Conservation (phyloP, 371 early-diverging fungal species). For the Zychaea mexicana region DNA sequence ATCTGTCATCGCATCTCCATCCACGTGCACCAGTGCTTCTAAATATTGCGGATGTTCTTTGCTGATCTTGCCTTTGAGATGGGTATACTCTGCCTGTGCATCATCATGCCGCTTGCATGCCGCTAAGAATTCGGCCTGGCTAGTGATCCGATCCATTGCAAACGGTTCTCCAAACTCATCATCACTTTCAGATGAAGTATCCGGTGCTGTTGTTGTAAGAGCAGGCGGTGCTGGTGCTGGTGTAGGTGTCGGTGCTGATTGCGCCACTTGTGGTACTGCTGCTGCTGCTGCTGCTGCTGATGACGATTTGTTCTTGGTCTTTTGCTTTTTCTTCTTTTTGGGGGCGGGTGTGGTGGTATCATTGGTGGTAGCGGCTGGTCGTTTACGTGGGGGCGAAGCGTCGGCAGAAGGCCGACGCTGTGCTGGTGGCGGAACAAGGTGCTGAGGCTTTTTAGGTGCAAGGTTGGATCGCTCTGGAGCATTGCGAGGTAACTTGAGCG, state of each 20-base stretch:
- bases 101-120: conserved; percentile 20
- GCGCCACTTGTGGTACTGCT: no score
- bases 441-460: conserved; percentile 18
- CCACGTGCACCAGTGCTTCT: conserved; percentile 13
- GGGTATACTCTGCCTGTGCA: conserved; percentile 15
- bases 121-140: conserved; percentile 8
- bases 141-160: conserved; percentile 4
- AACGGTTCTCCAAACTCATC: conserved; percentile 3
- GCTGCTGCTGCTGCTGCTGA: conserved; percentile 4
- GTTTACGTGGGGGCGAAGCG: not conserved
- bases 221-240: not conserved
- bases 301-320: not conserved
- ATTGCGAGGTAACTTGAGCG: conserved; percentile 44
- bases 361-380: conserved; percentile 7
- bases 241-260: not conserved
- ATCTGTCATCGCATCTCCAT: not conserved
- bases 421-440: conserved; percentile 9
- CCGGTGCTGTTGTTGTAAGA: not conserved
- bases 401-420: conserved; percentile 3
- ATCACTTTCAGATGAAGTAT: conserved; percentile 4
- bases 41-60: conserved; percentile 16
- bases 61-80: conserved; percentile 9
- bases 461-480: conserved; percentile 53
- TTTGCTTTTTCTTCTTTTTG: conserved; percentile 11
- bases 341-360: not conserved